phyloP scores from a whole-genome alignment of 2,329 filamentous ascomycete genomes.

The Fusarium torulosum region DNA sequence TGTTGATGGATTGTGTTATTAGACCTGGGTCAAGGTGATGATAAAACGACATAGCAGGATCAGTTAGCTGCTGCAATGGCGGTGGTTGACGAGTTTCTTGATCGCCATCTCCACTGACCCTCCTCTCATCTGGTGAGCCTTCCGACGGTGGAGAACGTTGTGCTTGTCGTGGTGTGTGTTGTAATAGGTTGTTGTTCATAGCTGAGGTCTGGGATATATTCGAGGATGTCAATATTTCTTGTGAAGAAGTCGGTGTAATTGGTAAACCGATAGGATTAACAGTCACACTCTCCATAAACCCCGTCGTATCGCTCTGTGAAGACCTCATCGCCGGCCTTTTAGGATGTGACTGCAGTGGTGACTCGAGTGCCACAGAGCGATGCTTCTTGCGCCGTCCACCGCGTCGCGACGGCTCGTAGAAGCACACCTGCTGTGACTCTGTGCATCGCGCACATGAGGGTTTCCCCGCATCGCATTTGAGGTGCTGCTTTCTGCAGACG shows the following conservation, averaged over 20 bases:
- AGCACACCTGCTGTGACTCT: slow-evolving; percentile 22
- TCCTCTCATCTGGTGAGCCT: background rate
- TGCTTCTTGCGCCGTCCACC: slow-evolving; percentile 37
- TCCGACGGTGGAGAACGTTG: background rate
- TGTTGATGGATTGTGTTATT: slow-evolving; percentile 9
- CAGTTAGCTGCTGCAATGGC: background rate
- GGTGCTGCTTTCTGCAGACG: slow-evolving; percentile 41
- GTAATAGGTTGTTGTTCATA: background rate
- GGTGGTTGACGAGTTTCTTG: background rate
- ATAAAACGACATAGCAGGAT: slow-evolving; percentile 20
- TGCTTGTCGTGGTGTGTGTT: background rate
- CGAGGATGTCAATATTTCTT: slow-evolving; percentile 3
- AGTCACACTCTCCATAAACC: slow-evolving; percentile 8
- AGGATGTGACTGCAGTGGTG: background rate
- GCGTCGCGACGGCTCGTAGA: slow-evolving; percentile 43
- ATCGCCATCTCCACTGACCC: background rate
- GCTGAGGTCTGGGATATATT: background rate
- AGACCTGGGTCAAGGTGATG: slow-evolving; percentile 10
- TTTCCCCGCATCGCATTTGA: slow-evolving; percentile 43
- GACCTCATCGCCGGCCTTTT: background rate
- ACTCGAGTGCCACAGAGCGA: background rate
- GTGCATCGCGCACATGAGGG: slow-evolving; percentile 41
- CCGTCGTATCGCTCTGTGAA: background rate
- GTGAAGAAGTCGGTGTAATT: slow-evolving; percentile 1
- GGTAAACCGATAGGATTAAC: slow-evolving; percentile 19